Evolutionary conservation across 495 filamentous ascomycete genomes (phyloP).

Genomic region (Clohesyomyces aquaticus): DNA sequence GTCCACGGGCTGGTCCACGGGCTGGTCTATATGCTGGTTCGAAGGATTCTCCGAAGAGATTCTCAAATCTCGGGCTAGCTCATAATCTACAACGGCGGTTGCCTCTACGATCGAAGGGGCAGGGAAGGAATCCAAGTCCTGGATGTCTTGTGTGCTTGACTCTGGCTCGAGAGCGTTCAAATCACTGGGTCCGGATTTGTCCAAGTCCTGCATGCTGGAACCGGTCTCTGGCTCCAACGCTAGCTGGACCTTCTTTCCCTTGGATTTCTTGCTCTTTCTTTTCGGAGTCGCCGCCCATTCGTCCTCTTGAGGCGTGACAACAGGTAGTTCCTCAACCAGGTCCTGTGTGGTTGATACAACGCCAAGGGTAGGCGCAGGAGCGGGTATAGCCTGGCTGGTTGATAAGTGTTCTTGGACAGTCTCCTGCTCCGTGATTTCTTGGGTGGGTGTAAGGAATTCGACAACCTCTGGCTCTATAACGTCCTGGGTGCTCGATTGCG

Average conservation of each 20-base stretch:
- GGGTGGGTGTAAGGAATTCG: too few relatives aligned
- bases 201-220: too few relatives aligned
- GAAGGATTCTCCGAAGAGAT: background rate
- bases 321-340: too few relatives aligned
- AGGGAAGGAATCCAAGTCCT: too few relatives aligned
- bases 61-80: constrained; percentile 8
- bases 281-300: background rate
- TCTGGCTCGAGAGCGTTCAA: background rate
- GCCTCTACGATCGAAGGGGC: background rate
- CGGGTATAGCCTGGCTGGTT: too few relatives aligned
- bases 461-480: background rate
- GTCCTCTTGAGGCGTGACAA: background rate
- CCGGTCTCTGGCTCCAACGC: background rate
- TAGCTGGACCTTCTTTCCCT: background rate
- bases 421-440: too few relatives aligned
- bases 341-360: too few relatives aligned
- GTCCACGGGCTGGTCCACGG: too few relatives aligned
- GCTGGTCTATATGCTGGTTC: too few relatives aligned
- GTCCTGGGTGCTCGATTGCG: background rate
- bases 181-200: too few relatives aligned
- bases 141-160: background rate
- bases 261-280: constrained; percentile 10
- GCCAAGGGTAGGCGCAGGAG: too few relatives aligned
- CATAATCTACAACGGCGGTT: constrained; percentile 1
- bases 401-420: too few relatives aligned